These are phyloP conservation scores for Talaromyces sp. DNA, from an alignment of 2,329 filamentous ascomycete species.

Conservation along the genomic window DNA sequence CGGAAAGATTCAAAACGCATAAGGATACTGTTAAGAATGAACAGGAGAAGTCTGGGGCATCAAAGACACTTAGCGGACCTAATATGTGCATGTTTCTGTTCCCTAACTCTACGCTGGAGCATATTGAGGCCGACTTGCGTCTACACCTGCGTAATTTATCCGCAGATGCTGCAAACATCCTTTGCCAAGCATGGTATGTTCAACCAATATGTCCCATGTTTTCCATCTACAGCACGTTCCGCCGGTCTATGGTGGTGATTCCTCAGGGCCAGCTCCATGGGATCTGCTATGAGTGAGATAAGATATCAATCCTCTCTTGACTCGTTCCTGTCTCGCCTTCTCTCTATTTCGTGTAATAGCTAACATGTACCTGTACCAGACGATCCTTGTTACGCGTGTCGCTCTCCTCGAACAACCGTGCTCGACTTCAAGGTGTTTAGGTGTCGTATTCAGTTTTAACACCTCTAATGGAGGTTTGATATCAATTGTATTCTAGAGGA, in stretches of 20 bases:
- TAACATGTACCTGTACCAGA: not conserved
- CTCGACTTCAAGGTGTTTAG: not conserved
- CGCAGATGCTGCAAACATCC: not conserved
- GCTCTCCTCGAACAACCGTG: not conserved
- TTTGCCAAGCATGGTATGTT: not conserved
- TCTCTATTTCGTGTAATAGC: not conserved
- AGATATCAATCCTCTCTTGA: not conserved
- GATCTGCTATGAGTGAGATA: not conserved
- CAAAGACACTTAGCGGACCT: not conserved
- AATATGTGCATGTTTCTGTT: not conserved
- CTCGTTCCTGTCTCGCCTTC: not conserved
- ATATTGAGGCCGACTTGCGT: not conserved
- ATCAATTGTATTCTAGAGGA: not conserved
- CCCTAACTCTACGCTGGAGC: not conserved
- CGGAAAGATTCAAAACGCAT: not conserved
- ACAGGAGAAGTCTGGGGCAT: not conserved
- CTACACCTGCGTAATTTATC: not conserved
- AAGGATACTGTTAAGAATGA: not conserved
- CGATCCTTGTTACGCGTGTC: not conserved
- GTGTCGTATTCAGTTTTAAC: not conserved
- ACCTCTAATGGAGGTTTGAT: not conserved
- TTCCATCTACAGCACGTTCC: not conserved
- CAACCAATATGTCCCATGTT: not conserved
- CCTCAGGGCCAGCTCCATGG: not conserved
- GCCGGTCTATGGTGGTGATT: not conserved